Evolutionary conservation across 1,284 basidiomycete species (phyloP), one percentile per base, ranked within the genome.

Genomic region (Cryptococcus sp.): DNA sequence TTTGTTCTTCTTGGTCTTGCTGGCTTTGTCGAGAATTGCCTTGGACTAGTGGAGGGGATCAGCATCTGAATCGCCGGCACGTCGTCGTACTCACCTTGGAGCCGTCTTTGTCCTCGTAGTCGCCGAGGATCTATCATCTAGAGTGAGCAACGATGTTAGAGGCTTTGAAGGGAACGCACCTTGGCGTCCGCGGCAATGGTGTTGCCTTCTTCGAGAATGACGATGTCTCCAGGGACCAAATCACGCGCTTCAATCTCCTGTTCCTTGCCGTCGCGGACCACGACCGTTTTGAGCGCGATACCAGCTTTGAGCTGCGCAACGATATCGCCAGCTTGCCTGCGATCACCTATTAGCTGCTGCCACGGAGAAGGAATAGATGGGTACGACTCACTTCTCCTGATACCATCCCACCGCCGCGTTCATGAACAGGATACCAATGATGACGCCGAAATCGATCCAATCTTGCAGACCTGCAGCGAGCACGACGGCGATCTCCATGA

Each of bases 391-490:
- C 79, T 83, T 84, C 67, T 84, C 83, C 68, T 84, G 83, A 70
- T 83, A 84, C 83, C 83, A 84, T 54, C 83, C 83, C 63, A 84
- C 83, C 56, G 81, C 78, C 47, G 83, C 83, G 77, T 84, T 84
- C 62, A 80, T 71, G 51, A 78, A 57, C 42, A 66, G 38, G 41
- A 80, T 80, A 46, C 72, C 81, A 57, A 82, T 81, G 57, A 83
- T 83, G 50, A 84, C 82, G 73, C 83, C 83, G 67, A 84, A 82
- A 70, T 83, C 83, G 61, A 81, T 80, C 83, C 83, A 84, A 68
- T 84, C 83, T 53, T 79, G 80, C 39, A 84, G 79, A 58, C 81
- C 83, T 53, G 82, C 83, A 55, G 83, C 81, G 62, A 84, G 80
- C 39, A 83, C 61, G 51, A 83, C 83, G 43, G 83, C 83, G 45